phyloP scores from a whole-genome alignment of 257 asterid species.

The Plantago ovata region DNA sequence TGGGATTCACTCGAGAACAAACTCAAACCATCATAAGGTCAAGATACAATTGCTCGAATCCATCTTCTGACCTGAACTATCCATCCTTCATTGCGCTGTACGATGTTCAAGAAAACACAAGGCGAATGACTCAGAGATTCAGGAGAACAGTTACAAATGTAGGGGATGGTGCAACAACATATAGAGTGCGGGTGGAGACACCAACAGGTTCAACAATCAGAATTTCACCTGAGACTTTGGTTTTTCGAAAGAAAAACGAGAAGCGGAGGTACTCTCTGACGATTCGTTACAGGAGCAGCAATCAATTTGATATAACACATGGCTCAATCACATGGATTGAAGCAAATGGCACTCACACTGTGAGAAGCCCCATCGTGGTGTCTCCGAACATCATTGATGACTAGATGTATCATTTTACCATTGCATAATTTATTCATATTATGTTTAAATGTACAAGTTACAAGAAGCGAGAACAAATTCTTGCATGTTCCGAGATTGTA shows the following conservation, averaged over 20 bases:
- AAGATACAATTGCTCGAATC: slow-evolving; percentile 36
- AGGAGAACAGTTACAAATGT: slow-evolving; percentile 36
- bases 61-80: slow-evolving; percentile 38
- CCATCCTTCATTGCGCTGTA: slow-evolving; percentile 36
- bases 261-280: slow-evolving; percentile 26
- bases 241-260: slow-evolving; percentile 30
- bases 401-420: neutral
- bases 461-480: too few relatives aligned
- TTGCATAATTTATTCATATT: too few relatives aligned
- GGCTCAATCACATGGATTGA: slow-evolving; percentile 40
- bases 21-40: slow-evolving; percentile 28
- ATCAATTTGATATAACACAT: neutral
- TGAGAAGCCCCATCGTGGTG: slow-evolving; percentile 35
- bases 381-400: slow-evolving; percentile 18
- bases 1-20: slow-evolving; percentile 35
- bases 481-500: too few relatives aligned
- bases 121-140: slow-evolving; percentile 18
- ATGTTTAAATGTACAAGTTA: too few relatives aligned
- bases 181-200: slow-evolving; percentile 16
- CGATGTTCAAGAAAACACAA: neutral
- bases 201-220: slow-evolving; percentile 23
- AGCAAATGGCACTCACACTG: slow-evolving; percentile 22
- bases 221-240: slow-evolving; percentile 24
- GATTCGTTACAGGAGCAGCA: slow-evolving; percentile 21
- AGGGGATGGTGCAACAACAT: slow-evolving; percentile 32